Evolutionary conservation across 768 basidiomycete species (phyloP).

Genomic region (Hirschioporus abietinus): DNA sequence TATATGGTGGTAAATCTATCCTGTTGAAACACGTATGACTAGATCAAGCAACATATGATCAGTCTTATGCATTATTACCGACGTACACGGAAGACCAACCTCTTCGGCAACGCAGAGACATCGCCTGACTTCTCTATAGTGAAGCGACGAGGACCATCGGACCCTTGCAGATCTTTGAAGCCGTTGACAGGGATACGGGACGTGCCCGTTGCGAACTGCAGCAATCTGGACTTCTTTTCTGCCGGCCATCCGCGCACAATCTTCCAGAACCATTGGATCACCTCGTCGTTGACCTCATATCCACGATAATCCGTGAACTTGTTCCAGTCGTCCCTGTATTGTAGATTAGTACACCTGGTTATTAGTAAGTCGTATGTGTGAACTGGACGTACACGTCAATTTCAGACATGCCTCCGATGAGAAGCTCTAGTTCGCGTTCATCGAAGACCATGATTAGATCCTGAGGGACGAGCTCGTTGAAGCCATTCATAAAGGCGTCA

Average conservation of each 20-base stretch:
- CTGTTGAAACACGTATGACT: conserved; percentile 92
- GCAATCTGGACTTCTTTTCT: conserved; percentile 91
- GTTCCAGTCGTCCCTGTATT: conserved; percentile 86
- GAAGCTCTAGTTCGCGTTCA: conserved; percentile 92
- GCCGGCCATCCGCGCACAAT: conserved; percentile 97
- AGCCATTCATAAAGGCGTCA: conserved; percentile 99
- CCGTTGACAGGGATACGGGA: conserved; percentile 97
- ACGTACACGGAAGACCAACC: conserved; percentile 26
- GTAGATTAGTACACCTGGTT: conserved; percentile 5
- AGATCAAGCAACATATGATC: neutral
- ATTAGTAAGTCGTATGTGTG: neutral
- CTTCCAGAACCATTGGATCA: conserved; percentile 99
- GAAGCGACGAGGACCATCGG: conserved; percentile 93
- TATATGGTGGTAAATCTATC: conserved; percentile 97
- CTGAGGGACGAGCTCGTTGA: conserved; percentile 98
- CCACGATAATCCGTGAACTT: conserved; percentile 99
- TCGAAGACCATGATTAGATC: conserved; percentile 98
- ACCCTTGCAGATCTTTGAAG: conserved; percentile 97
- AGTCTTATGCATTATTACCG: neutral
- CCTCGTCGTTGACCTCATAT: conserved; percentile 91
- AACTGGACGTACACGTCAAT: conserved; percentile 83
- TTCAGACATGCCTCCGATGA: conserved; percentile 99
- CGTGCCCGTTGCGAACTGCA: conserved; percentile 97
- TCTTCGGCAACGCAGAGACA: conserved; percentile 93
- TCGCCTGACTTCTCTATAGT: conserved; percentile 99